phyloP scores from a whole-genome alignment of 1,139 yeast species.

The Blastobotrys malaysiensis region DNA sequence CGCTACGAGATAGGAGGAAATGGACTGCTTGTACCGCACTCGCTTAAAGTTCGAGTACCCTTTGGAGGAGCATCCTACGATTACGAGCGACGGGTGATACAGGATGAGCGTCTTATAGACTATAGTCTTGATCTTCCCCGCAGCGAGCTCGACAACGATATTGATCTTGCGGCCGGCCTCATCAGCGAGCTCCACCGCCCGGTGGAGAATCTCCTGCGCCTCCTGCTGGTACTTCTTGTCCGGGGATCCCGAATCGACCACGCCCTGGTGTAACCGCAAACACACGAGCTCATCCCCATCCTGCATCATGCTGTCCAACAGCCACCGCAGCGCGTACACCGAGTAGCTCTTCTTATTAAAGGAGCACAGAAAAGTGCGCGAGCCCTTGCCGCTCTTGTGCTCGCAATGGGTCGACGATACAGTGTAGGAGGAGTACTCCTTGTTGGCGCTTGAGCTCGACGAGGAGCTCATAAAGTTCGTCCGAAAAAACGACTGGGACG shows the following conservation, averaged over 20 bases:
- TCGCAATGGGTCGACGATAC: conserved; percentile 24
- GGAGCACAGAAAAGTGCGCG: conserved; percentile 25
- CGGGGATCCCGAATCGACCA: conserved; percentile 3
- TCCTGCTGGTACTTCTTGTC: conserved; percentile 18
- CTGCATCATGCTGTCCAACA: conserved; percentile 20
- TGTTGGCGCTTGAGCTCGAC: conserved; percentile 9
- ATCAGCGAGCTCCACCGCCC: conserved; percentile 17
- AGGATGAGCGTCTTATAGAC: conserved; percentile 24
- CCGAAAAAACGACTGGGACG: conserved; percentile 7
- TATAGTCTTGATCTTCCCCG: conserved; percentile 26
- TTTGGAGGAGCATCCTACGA: conserved; percentile 23
- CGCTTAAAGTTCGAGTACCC: conserved; percentile 20
- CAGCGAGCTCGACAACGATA: conserved; percentile 26
- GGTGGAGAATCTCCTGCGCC: conserved; percentile 20
- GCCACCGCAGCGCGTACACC: conserved; percentile 22
- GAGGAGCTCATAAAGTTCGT: conserved; percentile 8
- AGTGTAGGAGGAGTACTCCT: conserved; percentile 22
- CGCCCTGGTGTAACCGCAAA: conserved; percentile 19
- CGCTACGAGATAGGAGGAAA: conserved; percentile 26
- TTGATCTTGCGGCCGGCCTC: conserved; percentile 18
- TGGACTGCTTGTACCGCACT: conserved; percentile 22
- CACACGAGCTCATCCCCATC: conserved; percentile 30
- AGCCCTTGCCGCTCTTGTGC: conserved; percentile 17
- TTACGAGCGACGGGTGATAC: conserved; percentile 27
- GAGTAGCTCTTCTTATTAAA: conserved; percentile 20